Conservation (phyloP, 2,329 filamentous ascomycete species). For the Massarina eburnea region DNA sequence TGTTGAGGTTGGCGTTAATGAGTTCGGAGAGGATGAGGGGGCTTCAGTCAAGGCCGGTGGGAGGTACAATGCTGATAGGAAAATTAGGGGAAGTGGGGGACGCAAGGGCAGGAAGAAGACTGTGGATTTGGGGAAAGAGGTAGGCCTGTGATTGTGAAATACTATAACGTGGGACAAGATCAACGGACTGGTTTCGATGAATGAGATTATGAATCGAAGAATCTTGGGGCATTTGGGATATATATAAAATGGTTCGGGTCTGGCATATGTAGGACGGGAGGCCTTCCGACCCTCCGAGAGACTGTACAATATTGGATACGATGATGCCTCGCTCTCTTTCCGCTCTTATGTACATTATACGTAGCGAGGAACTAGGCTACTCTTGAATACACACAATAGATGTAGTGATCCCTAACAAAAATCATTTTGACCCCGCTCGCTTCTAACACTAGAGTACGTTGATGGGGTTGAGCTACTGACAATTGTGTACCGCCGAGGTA, state of each 20-base stretch:
- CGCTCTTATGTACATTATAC: too few species aligned
- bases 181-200: background rate
- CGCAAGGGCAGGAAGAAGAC: conserved; percentile 43
- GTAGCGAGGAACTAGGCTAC: too few species aligned
- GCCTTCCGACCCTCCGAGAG: background rate
- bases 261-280: background rate
- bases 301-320: too few species aligned
- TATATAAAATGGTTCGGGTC: background rate
- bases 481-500: too few species aligned
- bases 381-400: too few species aligned
- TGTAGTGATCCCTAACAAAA: too few species aligned
- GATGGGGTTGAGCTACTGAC: too few species aligned
- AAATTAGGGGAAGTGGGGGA: conserved; percentile 41
- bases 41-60: conserved; percentile 34
- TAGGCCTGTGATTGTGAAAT: conserved; percentile 13
- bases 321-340: too few species aligned
- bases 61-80: conserved; percentile 33
- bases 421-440: too few species aligned
- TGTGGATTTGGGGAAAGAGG: conserved; percentile 12
- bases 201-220: background rate
- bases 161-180: background rate
- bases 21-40: conserved; percentile 25
- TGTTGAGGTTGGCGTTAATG: conserved; percentile 31
- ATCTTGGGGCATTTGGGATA: background rate
- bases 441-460: too few species aligned